phyloP scores from a whole-genome alignment of 2,329 filamentous ascomycete genomes.

The Fusarium luffae region DNA sequence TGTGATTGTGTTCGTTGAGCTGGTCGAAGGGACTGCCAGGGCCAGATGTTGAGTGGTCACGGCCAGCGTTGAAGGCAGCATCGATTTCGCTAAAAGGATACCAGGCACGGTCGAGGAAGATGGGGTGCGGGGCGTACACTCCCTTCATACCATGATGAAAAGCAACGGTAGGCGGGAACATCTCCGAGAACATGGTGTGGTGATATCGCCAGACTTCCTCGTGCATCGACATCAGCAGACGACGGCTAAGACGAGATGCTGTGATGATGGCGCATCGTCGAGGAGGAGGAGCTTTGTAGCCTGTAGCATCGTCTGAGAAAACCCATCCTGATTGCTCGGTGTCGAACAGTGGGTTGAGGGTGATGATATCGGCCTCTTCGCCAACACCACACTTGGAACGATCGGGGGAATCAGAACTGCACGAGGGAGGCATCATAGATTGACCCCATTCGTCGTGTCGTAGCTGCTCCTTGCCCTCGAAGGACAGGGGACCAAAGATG shows the following conservation, averaged over 20 bases:
- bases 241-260: conserved; percentile 73
- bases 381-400: conserved; percentile 70
- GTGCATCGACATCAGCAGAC: conserved; percentile 78
- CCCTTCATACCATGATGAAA: conserved; percentile 83
- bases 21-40: conserved; percentile 74
- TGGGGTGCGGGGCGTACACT: conserved; percentile 82
- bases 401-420: conserved; percentile 62
- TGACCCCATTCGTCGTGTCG: conserved; percentile 64
- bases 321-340: conserved; percentile 78
- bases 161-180: conserved; percentile 78
- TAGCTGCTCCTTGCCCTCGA: conserved; percentile 59
- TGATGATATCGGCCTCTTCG: conserved; percentile 80
- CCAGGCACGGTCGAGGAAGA: conserved; percentile 84
- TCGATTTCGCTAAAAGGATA: conserved; percentile 72
- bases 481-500: conserved; percentile 75
- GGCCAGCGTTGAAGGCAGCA: conserved; percentile 80
- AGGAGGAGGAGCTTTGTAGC: conserved; percentile 72
- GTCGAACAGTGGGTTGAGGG: conserved; percentile 81
- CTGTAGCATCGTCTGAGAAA: conserved; percentile 75
- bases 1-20: conserved; percentile 83
- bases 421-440: conserved; percentile 65
- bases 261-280: conserved; percentile 79
- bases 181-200: conserved; percentile 81
- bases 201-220: conserved; percentile 74
- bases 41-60: conserved; percentile 73